Percentiles rank a stretch among this genome's conserved stretches.
Evolutionary conservation across 345 rosid species (phyloP).

Genomic region (Salix caprea): DNA sequence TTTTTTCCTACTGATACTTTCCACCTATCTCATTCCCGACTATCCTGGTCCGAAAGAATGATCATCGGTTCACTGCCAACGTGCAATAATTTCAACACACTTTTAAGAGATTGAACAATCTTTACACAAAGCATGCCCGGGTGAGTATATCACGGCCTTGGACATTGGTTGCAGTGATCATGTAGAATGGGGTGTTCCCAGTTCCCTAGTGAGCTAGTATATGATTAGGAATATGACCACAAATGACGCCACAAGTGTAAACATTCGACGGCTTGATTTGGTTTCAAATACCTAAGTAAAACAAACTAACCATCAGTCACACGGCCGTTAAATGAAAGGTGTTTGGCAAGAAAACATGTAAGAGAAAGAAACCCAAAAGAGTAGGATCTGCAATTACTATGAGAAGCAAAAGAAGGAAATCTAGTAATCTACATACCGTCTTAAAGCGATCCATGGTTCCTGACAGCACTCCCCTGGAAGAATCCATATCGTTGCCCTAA

Average conservation of each 20-base stretch:
- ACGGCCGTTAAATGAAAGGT: not conserved
- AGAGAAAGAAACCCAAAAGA: not conserved
- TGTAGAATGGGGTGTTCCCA: conserved; percentile 14
- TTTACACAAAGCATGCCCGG: conserved; percentile 25
- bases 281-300: conserved; percentile 75
- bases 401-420: not conserved
- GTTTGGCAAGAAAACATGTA: not conserved
- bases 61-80: too few relatives aligned
- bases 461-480: conserved; percentile 81
- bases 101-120: not conserved
- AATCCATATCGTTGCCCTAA: conserved; percentile 94
- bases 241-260: conserved; percentile 79
- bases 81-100: too few relatives aligned
- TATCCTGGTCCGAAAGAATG: too few relatives aligned
- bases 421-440: conserved; percentile 44
- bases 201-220: conserved; percentile 71
- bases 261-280: conserved; percentile 85
- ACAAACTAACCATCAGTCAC: conserved; percentile 6
- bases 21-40: too few relatives aligned
- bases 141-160: conserved; percentile 19
- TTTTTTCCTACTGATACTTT: too few relatives aligned
- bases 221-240: conserved; percentile 73
- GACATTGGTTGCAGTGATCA: conserved; percentile 19
- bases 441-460: conserved; percentile 96
- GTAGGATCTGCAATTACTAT: conserved; percentile 1